These are phyloP conservation scores for Sclerotiophoma versabilis DNA, from an alignment of 2,329 filamentous ascomycete species.

Conservation along the genomic window DNA sequence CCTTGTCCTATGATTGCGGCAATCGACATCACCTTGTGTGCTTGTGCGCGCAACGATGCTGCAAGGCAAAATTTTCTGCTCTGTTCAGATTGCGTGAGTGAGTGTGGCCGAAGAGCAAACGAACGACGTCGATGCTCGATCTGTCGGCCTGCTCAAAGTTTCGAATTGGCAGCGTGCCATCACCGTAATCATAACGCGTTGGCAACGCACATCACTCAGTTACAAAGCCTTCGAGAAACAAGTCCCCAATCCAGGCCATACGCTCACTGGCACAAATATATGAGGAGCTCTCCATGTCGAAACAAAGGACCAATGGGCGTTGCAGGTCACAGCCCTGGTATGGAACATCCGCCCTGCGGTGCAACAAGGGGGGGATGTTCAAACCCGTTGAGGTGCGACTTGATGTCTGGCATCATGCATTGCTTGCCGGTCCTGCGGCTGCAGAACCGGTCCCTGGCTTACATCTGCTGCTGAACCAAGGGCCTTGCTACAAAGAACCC, in stretches of 20 bases:
- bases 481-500: background rate
- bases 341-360: constrained; percentile 11
- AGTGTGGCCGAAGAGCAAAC: background rate
- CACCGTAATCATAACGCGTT: background rate
- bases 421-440: constrained; percentile 2
- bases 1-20: constrained; percentile 7
- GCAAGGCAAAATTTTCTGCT: background rate
- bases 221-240: background rate
- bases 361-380: constrained; percentile 4
- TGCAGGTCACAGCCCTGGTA: background rate
- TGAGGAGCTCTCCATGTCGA: background rate
- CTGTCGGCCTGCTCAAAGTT: background rate
- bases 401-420: constrained; percentile 7
- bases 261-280: constrained; percentile 10
- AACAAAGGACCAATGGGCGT: constrained; percentile 7
- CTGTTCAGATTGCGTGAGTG: background rate
- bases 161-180: background rate
- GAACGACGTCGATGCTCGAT: background rate
- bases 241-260: background rate
- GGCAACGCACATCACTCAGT: background rate
- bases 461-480: background rate
- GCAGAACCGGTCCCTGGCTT: background rate
- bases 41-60: background rate
- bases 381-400: constrained; percentile 15
- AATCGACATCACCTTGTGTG: background rate